phyloP scores from a whole-genome alignment of 495 filamentous ascomycete genomes.

The Neurospora sublineolata region DNA sequence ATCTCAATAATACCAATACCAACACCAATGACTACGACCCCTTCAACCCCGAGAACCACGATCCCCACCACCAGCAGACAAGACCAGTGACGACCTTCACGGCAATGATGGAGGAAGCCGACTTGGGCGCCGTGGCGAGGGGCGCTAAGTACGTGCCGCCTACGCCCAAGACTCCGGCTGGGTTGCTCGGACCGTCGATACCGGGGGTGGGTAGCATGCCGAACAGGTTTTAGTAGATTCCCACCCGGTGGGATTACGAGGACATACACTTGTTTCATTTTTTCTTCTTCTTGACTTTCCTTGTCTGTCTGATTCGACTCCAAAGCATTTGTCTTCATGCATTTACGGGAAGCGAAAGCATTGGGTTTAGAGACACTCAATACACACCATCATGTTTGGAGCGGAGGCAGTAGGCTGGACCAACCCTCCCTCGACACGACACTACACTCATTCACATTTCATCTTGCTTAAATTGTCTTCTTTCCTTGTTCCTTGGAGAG shows the following conservation, averaged over 20 bases:
- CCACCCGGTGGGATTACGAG: background rate
- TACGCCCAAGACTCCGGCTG: background rate
- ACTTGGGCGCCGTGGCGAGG: constrained; percentile 37
- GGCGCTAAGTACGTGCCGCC: constrained; percentile 28
- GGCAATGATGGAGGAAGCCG: constrained; percentile 47
- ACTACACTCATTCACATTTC: background rate
- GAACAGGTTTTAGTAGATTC: background rate
- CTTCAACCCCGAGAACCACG: background rate
- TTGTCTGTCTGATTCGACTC: background rate
- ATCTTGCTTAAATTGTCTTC: background rate
- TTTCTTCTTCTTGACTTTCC: background rate
- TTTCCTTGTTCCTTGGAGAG: background rate
- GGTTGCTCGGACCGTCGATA: background rate
- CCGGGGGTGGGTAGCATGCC: background rate
- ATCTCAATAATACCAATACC: background rate
- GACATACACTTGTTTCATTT: background rate
- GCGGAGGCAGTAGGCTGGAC: background rate
- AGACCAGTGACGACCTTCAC: constrained; percentile 46
- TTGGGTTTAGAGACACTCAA: background rate
- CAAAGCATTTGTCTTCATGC: background rate
- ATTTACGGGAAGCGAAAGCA: background rate
- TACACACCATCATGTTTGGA: background rate
- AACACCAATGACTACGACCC: background rate
- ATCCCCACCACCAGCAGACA: background rate
- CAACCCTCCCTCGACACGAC: background rate